Evolutionary conservation across 2,329 filamentous ascomycete species (phyloP).

Genomic region (Fusarium poae): DNA sequence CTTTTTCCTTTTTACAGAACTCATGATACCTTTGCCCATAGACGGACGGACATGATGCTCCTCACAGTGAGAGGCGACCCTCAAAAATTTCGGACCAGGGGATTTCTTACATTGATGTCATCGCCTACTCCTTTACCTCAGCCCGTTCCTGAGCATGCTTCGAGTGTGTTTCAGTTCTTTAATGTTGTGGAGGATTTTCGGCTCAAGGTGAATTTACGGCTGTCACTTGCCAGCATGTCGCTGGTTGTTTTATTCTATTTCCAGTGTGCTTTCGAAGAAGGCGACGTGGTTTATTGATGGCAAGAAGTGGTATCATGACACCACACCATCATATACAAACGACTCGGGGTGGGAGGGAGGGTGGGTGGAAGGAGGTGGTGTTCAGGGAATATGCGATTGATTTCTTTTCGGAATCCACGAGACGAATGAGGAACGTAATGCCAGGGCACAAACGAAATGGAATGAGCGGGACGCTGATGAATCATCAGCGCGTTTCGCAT

Average conservation of each 20-base stretch:
- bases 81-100: slow-evolving; percentile 46
- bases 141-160: slow-evolving; percentile 43
- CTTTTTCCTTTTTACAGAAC: slow-evolving; percentile 52
- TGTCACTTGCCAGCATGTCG: slow-evolving; percentile 36
- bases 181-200: slow-evolving; percentile 49
- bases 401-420: slow-evolving; percentile 36
- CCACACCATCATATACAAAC: slow-evolving; percentile 36
- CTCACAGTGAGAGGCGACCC: slow-evolving; percentile 51
- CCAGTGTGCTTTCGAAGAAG: slow-evolving; percentile 20
- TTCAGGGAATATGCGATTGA: slow-evolving; percentile 35
- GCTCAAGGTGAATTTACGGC: slow-evolving; percentile 30
- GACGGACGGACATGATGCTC: slow-evolving; percentile 56
- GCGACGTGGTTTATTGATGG: slow-evolving; percentile 37
- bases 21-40: slow-evolving; percentile 66
- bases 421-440: slow-evolving; percentile 34
- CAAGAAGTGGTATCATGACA: slow-evolving; percentile 22
- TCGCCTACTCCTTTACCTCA: slow-evolving; percentile 46
- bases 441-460: slow-evolving; percentile 7
- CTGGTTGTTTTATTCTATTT: slow-evolving; percentile 41
- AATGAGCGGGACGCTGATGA: slow-evolving; percentile 10
- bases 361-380: slow-evolving; percentile 32
- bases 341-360: slow-evolving; percentile 1
- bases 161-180: slow-evolving; percentile 49
- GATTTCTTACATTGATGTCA: slow-evolving; percentile 51
- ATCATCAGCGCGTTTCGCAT: slow-evolving; percentile 30